phyloP scores from a whole-genome alignment of 768 basidiomycete species.

The Termitomyces sp. region DNA sequence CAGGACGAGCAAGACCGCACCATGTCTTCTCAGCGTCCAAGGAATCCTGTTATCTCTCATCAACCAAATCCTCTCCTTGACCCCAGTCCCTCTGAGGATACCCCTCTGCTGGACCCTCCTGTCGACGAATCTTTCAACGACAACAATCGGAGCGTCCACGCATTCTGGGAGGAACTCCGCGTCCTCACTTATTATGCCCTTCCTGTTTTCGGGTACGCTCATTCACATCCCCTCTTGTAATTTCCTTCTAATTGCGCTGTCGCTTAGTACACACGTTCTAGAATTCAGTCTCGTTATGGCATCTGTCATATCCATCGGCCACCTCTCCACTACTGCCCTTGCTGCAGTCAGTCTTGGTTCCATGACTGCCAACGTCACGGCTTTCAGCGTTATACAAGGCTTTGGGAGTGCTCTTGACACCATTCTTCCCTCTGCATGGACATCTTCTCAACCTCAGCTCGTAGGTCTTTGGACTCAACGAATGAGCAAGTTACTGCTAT shows the following conservation, averaged over 20 bases:
- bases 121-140: conserved; percentile 43
- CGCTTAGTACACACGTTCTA: conserved; percentile 60
- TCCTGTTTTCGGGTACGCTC: conserved; percentile 65
- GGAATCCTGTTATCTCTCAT: conserved; percentile 7
- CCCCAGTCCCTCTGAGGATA: conserved; percentile 36
- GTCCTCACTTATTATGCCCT: conserved; percentile 60
- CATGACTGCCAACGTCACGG: conserved; percentile 71
- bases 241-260: not conserved
- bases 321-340: conserved; percentile 83
- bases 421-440: conserved; percentile 92
- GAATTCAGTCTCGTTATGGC: conserved; percentile 86
- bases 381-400: conserved; percentile 80
- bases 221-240: not conserved
- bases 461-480: conserved; percentile 91
- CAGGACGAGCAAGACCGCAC: not conserved
- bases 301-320: conserved; percentile 84
- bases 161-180: conserved; percentile 53
- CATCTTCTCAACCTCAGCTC: conserved; percentile 73
- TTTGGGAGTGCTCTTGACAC: conserved; percentile 87
- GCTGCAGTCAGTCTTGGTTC: conserved; percentile 76
- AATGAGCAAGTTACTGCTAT: conserved; percentile 52
- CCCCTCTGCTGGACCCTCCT: conserved; percentile 51
- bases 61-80: conserved; percentile 10
- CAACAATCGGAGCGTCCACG: conserved; percentile 19
- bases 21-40: conserved; percentile 4